Base-by-base conservation (phyloP, 2,329 filamentous ascomycete genomes). In the Penicillium sp. region DNA sequence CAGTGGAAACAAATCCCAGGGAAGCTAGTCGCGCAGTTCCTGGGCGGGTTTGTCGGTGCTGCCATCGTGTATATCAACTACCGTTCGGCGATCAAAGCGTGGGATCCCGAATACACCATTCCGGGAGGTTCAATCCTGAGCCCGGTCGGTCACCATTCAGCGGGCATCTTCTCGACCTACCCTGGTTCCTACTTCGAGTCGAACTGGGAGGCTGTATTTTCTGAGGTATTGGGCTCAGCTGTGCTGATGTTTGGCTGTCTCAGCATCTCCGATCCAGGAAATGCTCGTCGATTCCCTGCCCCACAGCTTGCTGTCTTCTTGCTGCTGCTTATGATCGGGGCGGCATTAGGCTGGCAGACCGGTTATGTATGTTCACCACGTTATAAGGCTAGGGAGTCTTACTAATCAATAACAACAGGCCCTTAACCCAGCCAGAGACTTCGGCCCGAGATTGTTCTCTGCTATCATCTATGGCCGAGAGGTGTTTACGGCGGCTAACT, bases 131-230 rank as follows among this genome's bases (percentile, higher is more conserved):
- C 67, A 2, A 69, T 69, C 26, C 40, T 69, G 14, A 69, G 67
- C 25, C 67, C 67, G 3, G 48, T 40, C 1, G 67, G 67, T 16
- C 66, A 69, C 31, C 67, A 69, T 37, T 69, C 67, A 0, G 67
- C 67, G 6, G 67, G 67, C 4, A 63, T 68, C 38, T 69, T 69
- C 45, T 62, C 63, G n/a, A 69, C 67, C 3, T 69, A 69, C 22
- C 67, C 67, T 1, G 54, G 60, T 12, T 55, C 59, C 14, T 61
- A 61, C 33, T 68, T 67, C 37, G 22, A 35, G n/a, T 66, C 68
- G 31, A 70, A 70, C 35, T 72, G 69, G 69, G 66, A 70, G 47
- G 68, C 66, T 10, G 68, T 58, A 4, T 70, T 70, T 35, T 67
- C 64, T 10, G 68, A 70, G 53, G 41, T 58, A 17, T 55, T 70